These are phyloP conservation scores for Trypethelium eluteriae DNA, from an alignment of 495 filamentous ascomycete species.

Conservation along the genomic window DNA sequence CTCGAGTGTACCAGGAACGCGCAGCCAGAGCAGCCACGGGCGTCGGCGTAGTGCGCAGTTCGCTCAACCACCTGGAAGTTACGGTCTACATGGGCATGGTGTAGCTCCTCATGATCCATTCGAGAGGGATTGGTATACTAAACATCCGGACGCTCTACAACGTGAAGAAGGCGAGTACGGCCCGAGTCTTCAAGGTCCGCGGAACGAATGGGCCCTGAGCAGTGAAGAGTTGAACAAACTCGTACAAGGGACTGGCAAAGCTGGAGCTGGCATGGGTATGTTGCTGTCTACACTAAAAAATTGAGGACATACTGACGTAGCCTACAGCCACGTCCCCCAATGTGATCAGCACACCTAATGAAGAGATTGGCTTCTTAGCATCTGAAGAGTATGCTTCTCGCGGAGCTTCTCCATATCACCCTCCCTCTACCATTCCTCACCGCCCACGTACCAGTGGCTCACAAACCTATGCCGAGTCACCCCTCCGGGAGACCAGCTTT, in stretches of 20 bases:
- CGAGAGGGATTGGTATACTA: conserved; percentile 81
- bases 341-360: conserved; percentile 34
- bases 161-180: conserved; percentile 69
- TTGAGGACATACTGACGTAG: conserved; percentile 12
- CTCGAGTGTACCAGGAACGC: conserved; percentile 26
- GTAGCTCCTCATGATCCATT: conserved; percentile 59
- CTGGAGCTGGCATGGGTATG: conserved; percentile 50
- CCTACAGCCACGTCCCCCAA: conserved; percentile 32
- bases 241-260: conserved; percentile 56
- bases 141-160: conserved; percentile 70
- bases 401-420: conserved; percentile 54
- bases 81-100: conserved; percentile 81
- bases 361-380: conserved; percentile 71
- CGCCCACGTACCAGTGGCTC: conserved; percentile 37
- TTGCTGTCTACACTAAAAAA: conserved; percentile 36
- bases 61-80: conserved; percentile 63
- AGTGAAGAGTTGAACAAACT: conserved; percentile 88
- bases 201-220: conserved; percentile 79
- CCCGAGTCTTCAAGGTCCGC: conserved; percentile 54
- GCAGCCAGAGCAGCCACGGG: conserved; percentile 50
- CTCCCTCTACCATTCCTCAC: conserved; percentile 37
- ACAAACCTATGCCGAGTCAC: conserved; percentile 49
- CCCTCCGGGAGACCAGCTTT: conserved; percentile 49
- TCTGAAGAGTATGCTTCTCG: conserved; percentile 69
- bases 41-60: conserved; percentile 56